Conservation (phyloP, 169 alveolate genomes). For the Plasmodium inui region DNA sequence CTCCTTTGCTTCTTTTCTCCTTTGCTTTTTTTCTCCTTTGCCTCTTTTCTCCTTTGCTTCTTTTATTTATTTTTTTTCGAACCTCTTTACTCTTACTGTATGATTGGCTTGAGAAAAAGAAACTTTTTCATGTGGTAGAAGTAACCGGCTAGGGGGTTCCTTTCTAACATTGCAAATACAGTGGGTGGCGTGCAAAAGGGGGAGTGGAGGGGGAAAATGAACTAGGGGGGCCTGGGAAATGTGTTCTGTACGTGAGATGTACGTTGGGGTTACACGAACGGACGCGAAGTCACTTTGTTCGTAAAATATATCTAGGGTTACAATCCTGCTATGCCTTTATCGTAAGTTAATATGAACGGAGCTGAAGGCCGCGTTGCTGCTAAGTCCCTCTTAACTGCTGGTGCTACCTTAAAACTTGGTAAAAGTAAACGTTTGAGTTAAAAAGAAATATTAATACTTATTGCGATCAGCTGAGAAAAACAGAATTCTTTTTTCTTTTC, state of each 20-base stretch:
- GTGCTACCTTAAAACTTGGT: background rate
- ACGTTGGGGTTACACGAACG: background rate
- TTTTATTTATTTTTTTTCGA: background rate
- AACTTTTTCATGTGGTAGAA: background rate
- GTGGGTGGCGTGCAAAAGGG: background rate
- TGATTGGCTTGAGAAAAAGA: constrained; percentile 1
- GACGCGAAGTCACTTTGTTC: background rate
- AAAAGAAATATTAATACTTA: background rate
- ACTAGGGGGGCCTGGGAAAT: background rate
- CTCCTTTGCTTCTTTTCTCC: no score
- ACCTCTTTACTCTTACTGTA: background rate
- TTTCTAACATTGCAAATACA: constrained; percentile 1
- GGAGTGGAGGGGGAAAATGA: background rate
- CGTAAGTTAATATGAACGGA: background rate
- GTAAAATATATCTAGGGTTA: background rate
- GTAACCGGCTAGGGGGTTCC: background rate
- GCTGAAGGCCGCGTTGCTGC: background rate
- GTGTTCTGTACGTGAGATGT: background rate
- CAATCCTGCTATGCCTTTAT: background rate
- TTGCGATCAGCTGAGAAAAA: background rate
- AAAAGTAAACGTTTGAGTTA: background rate
- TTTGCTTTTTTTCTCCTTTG: background rate
- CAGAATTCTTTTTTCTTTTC: no score
- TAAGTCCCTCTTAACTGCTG: background rate
- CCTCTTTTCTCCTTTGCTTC: background rate